Conservation (phyloP, 345 rosid genomes). For the Corchorus capsularis region DNA sequence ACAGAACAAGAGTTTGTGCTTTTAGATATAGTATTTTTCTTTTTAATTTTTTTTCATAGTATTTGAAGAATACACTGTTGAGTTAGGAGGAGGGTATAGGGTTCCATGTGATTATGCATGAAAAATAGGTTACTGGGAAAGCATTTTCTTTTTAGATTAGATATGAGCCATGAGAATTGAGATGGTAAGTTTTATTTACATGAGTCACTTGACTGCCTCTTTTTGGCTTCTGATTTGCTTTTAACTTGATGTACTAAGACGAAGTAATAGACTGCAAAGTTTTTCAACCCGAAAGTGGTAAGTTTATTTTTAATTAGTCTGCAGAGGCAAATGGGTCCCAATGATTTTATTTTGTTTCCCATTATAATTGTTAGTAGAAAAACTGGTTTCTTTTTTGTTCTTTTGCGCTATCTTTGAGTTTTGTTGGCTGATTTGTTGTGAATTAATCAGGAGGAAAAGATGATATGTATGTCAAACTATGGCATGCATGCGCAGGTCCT, state of each 20-base stretch:
- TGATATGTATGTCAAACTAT: conserved; percentile 33
- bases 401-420: background rate
- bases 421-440: background rate
- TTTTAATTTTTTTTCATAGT: background rate
- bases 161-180: too few relatives aligned
- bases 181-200: too few relatives aligned
- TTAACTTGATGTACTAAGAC: background rate
- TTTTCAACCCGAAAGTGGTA: background rate
- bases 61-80: background rate
- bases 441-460: conserved; percentile 31
- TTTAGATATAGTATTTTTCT: background rate
- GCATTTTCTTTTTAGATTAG: too few relatives aligned
- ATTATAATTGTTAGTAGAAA: background rate
- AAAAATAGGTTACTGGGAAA: too few relatives aligned
- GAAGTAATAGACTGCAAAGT: background rate
- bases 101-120: too few relatives aligned
- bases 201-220: too few relatives aligned
- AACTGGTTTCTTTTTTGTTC: background rate
- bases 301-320: background rate
- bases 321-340: background rate
- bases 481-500: conserved; percentile 65
- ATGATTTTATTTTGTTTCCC: background rate
- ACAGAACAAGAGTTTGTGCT: background rate
- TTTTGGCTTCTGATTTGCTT: background rate
- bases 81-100: background rate